Conservation (phyloP, 768 basidiomycete genomes). For the Russula dissimulans region DNA sequence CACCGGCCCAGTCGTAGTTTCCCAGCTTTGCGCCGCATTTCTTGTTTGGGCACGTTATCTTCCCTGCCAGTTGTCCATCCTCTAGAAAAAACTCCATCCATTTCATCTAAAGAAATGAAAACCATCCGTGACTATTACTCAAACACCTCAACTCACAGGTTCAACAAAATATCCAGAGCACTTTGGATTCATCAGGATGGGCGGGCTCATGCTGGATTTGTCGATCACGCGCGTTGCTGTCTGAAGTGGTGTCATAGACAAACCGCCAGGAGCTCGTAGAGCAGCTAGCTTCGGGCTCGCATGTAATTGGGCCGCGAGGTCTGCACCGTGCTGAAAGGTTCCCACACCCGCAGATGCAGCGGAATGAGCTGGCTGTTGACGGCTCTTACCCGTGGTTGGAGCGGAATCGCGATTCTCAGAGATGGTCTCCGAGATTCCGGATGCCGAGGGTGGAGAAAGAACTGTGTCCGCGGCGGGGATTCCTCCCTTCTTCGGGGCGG, state of each 20-base stretch:
- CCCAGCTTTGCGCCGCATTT: slow-evolving; percentile 89
- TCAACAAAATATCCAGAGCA: slow-evolving; percentile 98
- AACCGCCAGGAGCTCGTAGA: slow-evolving; percentile 28
- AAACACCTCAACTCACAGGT: slow-evolving; percentile 50
- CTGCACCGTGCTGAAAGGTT: slow-evolving; percentile 24
- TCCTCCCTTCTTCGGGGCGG: background rate
- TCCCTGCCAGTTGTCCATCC: slow-evolving; percentile 72
- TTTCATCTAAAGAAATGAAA: slow-evolving; percentile 45
- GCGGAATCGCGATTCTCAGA: background rate
- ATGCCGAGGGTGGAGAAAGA: slow-evolving; percentile 2
- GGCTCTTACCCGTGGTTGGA: background rate
- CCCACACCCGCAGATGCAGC: slow-evolving; percentile 18
- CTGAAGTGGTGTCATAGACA: slow-evolving; percentile 23
- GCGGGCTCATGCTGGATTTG: slow-evolving; percentile 35
- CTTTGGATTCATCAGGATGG: slow-evolving; percentile 65
- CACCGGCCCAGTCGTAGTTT: slow-evolving; percentile 95
- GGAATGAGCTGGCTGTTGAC: background rate
- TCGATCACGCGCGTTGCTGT: slow-evolving; percentile 2
- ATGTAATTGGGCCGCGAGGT: slow-evolving; percentile 39
- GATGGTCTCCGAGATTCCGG: slow-evolving; percentile 1
- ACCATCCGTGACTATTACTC: background rate
- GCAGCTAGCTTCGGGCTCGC: slow-evolving; percentile 41
- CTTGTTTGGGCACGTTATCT: slow-evolving; percentile 86
- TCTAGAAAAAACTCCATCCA: slow-evolving; percentile 90
- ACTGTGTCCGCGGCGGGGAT: background rate